A percentile compares a stretch with the other conserved stretches of the same genome.
These are phyloP conservation scores for Blastobotrys capitulatus DNA, from an alignment of 1,139 yeast species.

Conservation along the genomic window DNA sequence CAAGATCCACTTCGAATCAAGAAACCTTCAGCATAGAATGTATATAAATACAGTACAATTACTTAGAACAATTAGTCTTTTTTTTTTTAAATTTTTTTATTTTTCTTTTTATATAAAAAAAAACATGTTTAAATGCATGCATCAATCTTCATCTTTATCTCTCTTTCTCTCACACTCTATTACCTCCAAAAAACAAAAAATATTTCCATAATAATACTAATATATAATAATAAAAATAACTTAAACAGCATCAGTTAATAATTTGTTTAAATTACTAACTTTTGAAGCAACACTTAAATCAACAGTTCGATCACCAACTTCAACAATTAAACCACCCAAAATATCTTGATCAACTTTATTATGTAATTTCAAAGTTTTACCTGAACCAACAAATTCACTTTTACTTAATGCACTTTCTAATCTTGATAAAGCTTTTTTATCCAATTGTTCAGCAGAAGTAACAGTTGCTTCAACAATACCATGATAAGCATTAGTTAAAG, in stretches of 20 bases:
- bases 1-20: too few relatives aligned
- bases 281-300: slow-evolving; percentile 84
- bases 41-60: too few relatives aligned
- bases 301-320: slow-evolving; percentile 95
- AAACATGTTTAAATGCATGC: too few relatives aligned
- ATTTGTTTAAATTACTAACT: slow-evolving; percentile 84
- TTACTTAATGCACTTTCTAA: slow-evolving; percentile 72
- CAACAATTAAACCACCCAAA: slow-evolving; percentile 93
- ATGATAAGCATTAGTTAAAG: slow-evolving; percentile 80
- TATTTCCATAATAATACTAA: background rate
- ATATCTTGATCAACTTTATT: slow-evolving; percentile 86
- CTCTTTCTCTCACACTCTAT: too few relatives aligned
- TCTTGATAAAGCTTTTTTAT: slow-evolving; percentile 71
- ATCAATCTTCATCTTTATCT: too few relatives aligned
- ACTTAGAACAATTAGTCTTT: too few relatives aligned
- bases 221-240: background rate
- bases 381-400: slow-evolving; percentile 77
- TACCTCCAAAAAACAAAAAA: too few relatives aligned
- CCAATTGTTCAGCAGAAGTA: slow-evolving; percentile 81
- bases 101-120: too few relatives aligned
- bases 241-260: slow-evolving; percentile 78
- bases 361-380: slow-evolving; percentile 77
- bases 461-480: slow-evolving; percentile 93
- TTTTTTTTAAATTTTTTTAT: too few relatives aligned
- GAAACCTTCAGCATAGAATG: too few relatives aligned